Percentiles rank a stretch among this genome's conserved stretches.
phyloP scores from a whole-genome alignment of 495 filamentous ascomycete genomes.

The Penicillium psychrofluorescens region DNA sequence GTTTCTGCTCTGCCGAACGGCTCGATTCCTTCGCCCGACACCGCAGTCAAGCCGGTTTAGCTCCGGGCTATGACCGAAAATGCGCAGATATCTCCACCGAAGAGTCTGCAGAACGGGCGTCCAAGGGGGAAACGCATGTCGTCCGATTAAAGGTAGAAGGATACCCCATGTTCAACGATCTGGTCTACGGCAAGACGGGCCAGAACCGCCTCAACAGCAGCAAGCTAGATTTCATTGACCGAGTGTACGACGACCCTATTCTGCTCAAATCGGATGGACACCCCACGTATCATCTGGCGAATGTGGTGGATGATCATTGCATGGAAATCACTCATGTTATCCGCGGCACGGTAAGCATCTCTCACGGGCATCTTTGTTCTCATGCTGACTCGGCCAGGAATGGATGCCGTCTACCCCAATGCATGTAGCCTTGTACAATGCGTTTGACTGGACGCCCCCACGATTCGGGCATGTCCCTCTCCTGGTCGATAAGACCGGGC shows the following conservation, averaged over 20 bases:
- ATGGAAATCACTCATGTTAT: constrained; percentile 97
- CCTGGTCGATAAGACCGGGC: constrained; percentile 62
- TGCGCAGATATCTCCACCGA: constrained; percentile 59
- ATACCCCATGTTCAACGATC: constrained; percentile 58
- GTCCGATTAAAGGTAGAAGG: constrained; percentile 62
- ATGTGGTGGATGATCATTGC: constrained; percentile 88
- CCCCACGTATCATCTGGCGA: constrained; percentile 94
- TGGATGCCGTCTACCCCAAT: constrained; percentile 93
- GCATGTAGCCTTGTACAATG: constrained; percentile 78
- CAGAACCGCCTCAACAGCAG: constrained; percentile 38
- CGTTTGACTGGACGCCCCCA: constrained; percentile 83
- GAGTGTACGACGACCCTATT: constrained; percentile 67
- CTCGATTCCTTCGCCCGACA: constrained; percentile 56
- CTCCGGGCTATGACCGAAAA: constrained; percentile 68
- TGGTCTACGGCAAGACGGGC: constrained; percentile 65
- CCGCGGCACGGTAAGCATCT: constrained; percentile 60
- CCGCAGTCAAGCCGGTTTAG: constrained; percentile 49
- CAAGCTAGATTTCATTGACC: constrained; percentile 35
- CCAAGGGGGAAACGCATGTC: constrained; percentile 64
- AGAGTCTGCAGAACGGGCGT: constrained; percentile 61
- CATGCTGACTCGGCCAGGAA: constrained; percentile 40
- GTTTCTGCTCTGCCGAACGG: constrained; percentile 77
- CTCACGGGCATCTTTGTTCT: background rate
- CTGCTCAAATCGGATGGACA: constrained; percentile 84
- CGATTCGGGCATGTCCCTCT: constrained; percentile 83